Percentiles rank a stretch among this genome's conserved stretches.
phyloP scores from a whole-genome alignment of 2,329 filamentous ascomycete genomes.

The Fusarium armeniacum region DNA sequence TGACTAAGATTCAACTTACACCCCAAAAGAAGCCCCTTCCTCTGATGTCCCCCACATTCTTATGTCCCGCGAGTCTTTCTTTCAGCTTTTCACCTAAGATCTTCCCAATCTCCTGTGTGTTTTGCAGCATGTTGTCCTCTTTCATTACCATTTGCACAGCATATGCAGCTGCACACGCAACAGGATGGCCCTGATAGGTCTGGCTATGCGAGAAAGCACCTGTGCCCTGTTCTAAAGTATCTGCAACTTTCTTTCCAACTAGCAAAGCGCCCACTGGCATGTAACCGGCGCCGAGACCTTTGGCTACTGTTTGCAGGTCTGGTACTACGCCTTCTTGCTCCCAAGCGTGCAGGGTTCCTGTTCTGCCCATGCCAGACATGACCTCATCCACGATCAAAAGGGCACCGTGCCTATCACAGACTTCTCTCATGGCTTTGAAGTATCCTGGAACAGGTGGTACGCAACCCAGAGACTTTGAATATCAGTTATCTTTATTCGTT shows the following conservation, averaged over 20 bases:
- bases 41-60: slow-evolving; percentile 42
- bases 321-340: slow-evolving; percentile 69
- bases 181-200: slow-evolving; percentile 63
- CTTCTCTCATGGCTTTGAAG: slow-evolving; percentile 63
- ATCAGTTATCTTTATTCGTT: rapidly evolving
- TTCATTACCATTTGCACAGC: slow-evolving; percentile 53
- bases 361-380: slow-evolving; percentile 77
- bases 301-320: slow-evolving; percentile 76
- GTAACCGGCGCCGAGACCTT: slow-evolving; percentile 66
- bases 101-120: slow-evolving; percentile 20
- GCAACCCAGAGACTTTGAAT: slow-evolving; percentile 35
- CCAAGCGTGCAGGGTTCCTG: slow-evolving; percentile 73
- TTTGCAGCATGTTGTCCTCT: slow-evolving; percentile 34
- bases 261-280: slow-evolving; percentile 37
- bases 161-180: slow-evolving; percentile 57
- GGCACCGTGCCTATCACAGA: slow-evolving; percentile 69
- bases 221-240: slow-evolving; percentile 26
- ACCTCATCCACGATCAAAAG: slow-evolving; percentile 72
- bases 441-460: slow-evolving; percentile 59
- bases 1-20: background rate
- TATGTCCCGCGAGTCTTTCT: slow-evolving; percentile 21
- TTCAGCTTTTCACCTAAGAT: slow-evolving; percentile 1
- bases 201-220: slow-evolving; percentile 68
- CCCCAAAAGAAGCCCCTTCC: slow-evolving; percentile 44
- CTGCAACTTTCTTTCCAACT: slow-evolving; percentile 20